Conservation (phyloP, 2,329 filamentous ascomycete species). For the Gaeumannomyces sp. region DNA sequence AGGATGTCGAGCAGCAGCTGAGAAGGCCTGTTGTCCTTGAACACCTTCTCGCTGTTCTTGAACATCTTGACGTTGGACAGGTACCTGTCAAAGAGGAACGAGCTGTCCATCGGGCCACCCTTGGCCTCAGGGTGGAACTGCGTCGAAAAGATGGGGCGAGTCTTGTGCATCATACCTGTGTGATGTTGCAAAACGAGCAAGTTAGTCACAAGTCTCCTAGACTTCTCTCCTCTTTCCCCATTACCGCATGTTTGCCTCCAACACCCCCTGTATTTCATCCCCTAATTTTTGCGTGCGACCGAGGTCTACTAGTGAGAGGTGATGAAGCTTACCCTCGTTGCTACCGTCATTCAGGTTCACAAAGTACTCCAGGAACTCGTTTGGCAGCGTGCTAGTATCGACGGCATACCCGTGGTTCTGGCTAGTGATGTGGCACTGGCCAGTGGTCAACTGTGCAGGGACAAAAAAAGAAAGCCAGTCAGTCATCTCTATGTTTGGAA, state of each 20-base stretch:
- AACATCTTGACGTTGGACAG: conserved; percentile 82
- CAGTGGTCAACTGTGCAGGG: conserved; percentile 61
- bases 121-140: conserved; percentile 99
- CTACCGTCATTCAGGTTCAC: conserved; percentile 96
- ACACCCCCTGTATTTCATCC: neutral
- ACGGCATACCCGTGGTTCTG: conserved; percentile 99
- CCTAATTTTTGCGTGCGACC: neutral
- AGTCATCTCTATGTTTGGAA: neutral
- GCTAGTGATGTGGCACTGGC: conserved; percentile 95
- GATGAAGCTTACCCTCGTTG: conserved; percentile 65
- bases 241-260: neutral
- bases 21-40: conserved; percentile 81
- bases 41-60: conserved; percentile 74
- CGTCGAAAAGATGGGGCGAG: conserved; percentile 93
- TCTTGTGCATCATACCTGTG: conserved; percentile 81
- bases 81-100: conserved; percentile 96
- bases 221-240: neutral
- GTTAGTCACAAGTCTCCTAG: neutral
- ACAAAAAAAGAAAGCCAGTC: conserved; percentile 1
- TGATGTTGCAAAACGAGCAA: neutral
- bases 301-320: neutral
- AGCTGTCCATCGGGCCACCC: conserved; percentile 91
- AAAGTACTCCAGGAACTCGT: conserved; percentile 96
- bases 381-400: conserved; percentile 72
- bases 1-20: conserved; percentile 86